phyloP scores from a whole-genome alignment of 2,329 filamentous ascomycete species.

The Cladosporium sphaerospermum region DNA sequence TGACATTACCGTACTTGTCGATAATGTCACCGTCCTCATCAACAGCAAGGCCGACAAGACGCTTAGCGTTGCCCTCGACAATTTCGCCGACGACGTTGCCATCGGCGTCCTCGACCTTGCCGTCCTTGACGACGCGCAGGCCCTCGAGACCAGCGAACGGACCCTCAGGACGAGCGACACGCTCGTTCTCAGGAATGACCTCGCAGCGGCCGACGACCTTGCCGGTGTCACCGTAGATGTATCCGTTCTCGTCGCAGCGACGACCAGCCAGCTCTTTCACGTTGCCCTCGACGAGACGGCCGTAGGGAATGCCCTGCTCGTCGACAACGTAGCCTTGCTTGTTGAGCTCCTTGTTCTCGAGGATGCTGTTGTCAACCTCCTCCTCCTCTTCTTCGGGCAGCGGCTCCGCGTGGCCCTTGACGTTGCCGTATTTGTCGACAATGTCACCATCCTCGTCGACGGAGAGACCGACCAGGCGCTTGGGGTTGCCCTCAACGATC shows the following conservation, averaged over 20 bases:
- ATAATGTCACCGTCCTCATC: slow-evolving; percentile 78
- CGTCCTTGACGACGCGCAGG: slow-evolving; percentile 62
- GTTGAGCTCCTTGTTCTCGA: slow-evolving; percentile 51
- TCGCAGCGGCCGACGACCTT: slow-evolving; percentile 53
- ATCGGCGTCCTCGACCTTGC: slow-evolving; percentile 70
- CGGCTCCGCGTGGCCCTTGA: slow-evolving; percentile 55
- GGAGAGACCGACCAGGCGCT: slow-evolving; percentile 52
- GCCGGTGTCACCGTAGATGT: slow-evolving; percentile 51
- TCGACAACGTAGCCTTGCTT: slow-evolving; percentile 54
- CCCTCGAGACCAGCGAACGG: slow-evolving; percentile 62
- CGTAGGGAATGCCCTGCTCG: slow-evolving; percentile 49
- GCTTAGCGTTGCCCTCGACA: slow-evolving; percentile 63
- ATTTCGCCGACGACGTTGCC: slow-evolving; percentile 69
- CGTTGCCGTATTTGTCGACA: slow-evolving; percentile 55
- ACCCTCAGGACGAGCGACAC: slow-evolving; percentile 53
- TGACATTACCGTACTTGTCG: slow-evolving; percentile 63
- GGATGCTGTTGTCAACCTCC: slow-evolving; percentile 45
- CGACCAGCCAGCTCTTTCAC: slow-evolving; percentile 50
- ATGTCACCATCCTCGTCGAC: slow-evolving; percentile 60
- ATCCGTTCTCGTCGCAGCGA: slow-evolving; percentile 50
- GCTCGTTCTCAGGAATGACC: slow-evolving; percentile 52
- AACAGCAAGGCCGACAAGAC: slow-evolving; percentile 64
- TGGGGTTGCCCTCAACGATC: slow-evolving; percentile 53
- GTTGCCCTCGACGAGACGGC: slow-evolving; percentile 51
- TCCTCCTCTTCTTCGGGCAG: slow-evolving; percentile 43